A percentile compares a stretch with the other conserved stretches of the same genome.
These are phyloP conservation scores for Candida piceae DNA, from an alignment of 805 yeast species.

Conservation along the genomic window DNA sequence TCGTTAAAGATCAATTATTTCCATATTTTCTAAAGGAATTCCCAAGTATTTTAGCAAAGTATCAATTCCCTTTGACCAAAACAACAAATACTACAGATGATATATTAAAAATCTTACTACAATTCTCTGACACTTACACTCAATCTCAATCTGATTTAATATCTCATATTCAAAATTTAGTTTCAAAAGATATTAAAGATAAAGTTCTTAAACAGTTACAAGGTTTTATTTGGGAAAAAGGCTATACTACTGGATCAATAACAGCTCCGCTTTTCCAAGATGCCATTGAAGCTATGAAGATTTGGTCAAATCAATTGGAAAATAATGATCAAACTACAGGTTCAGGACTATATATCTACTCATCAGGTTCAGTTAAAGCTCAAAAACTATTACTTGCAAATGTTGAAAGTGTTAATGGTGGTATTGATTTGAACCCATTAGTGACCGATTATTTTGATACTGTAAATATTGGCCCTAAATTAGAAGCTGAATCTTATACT, in stretches of 20 bases:
- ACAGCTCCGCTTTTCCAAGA: slow-evolving; percentile 74
- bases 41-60: slow-evolving; percentile 34
- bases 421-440: slow-evolving; percentile 46
- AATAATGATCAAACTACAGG: slow-evolving; percentile 2
- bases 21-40: slow-evolving; percentile 64
- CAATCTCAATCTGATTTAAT: slow-evolving; percentile 30
- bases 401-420: slow-evolving; percentile 37
- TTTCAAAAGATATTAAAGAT: slow-evolving; percentile 67
- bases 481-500: slow-evolving; percentile 49
- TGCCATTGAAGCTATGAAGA: slow-evolving; percentile 52
- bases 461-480: slow-evolving; percentile 73
- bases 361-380: slow-evolving; percentile 86
- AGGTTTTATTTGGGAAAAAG: slow-evolving; percentile 77
- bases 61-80: slow-evolving; percentile 30
- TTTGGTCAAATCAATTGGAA: slow-evolving; percentile 28
- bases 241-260: slow-evolving; percentile 73
- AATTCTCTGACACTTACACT: slow-evolving; percentile 40
- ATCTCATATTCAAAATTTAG: slow-evolving; percentile 51
- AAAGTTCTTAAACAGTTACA: slow-evolving; percentile 72
- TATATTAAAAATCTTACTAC: slow-evolving; percentile 31
- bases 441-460: slow-evolving; percentile 79
- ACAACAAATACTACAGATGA: slow-evolving; percentile 10
- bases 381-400: slow-evolving; percentile 73
- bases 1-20: slow-evolving; percentile 72
- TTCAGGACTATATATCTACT: slow-evolving; percentile 60